These are phyloP conservation scores for Phyllosticta paracitricarpa DNA, from an alignment of 2,329 filamentous ascomycete species.

Conservation along the genomic window DNA sequence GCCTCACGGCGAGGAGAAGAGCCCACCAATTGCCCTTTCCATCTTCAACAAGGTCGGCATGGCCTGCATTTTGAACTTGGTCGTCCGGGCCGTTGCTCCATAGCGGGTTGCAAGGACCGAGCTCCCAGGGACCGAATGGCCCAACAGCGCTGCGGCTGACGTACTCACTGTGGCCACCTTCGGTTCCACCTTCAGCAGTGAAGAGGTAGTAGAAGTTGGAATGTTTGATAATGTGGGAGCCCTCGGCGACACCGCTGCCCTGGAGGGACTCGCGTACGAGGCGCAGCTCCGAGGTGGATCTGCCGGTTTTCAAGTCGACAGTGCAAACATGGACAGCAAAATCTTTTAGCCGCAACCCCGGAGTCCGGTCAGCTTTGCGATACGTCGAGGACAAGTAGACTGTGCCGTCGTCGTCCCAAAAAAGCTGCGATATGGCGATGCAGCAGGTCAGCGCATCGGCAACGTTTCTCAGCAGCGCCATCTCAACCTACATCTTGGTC, in stretches of 20 bases:
- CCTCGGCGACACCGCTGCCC: constrained; percentile 36
- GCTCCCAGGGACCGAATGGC: constrained; percentile 50
- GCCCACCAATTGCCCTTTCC: constrained; percentile 38
- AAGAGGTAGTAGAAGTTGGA: constrained; percentile 28
- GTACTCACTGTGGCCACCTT: constrained; percentile 46
- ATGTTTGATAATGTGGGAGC: constrained; percentile 26
- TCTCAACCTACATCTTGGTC: constrained; percentile 39
- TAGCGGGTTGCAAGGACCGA: constrained; percentile 34
- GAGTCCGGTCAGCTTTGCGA: constrained; percentile 19
- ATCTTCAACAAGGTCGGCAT: constrained; percentile 41
- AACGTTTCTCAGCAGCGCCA: background rate
- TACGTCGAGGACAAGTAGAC: constrained; percentile 38
- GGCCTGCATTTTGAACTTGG: constrained; percentile 42
- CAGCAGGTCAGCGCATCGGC: background rate
- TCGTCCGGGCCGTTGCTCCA: constrained; percentile 22
- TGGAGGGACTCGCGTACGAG: constrained; percentile 19
- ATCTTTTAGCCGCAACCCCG: constrained; percentile 21
- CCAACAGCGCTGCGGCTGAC: constrained; percentile 31
- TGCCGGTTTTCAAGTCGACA: constrained; percentile 34
- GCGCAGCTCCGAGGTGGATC: constrained; percentile 3
- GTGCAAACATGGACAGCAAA: constrained; percentile 42
- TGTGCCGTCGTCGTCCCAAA: constrained; percentile 42
- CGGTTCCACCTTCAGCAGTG: constrained; percentile 40
- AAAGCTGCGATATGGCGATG: constrained; percentile 20
- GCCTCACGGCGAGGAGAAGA: constrained; percentile 38